Percentiles rank a stretch among this genome's conserved stretches.
phyloP scores from a whole-genome alignment of 139 green algal genomes.

The Chlamydomonas sphaeroides region DNA sequence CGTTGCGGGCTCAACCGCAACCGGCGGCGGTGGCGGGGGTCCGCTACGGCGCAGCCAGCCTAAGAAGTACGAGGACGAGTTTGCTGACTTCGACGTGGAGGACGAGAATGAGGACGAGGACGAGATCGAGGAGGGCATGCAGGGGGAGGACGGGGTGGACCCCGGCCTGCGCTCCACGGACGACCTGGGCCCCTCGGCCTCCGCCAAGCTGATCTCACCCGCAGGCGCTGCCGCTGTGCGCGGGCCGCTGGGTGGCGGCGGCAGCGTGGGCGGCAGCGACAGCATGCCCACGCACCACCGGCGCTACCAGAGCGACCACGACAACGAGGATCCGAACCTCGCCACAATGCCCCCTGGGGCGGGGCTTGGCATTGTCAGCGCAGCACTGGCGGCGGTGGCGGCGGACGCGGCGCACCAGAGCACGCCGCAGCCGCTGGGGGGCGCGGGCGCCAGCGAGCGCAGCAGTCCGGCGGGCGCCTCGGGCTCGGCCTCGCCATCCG shows the following conservation, averaged over 20 bases:
- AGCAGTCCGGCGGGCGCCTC: too few species aligned
- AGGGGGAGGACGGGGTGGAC: not conserved
- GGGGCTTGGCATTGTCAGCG: too few species aligned
- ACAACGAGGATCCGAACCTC: not conserved
- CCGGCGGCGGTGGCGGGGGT: not conserved
- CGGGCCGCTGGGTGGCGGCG: not conserved
- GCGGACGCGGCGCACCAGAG: too few species aligned
- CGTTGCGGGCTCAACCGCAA: too few species aligned
- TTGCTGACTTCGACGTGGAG: conserved; percentile 14
- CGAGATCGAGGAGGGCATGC: conserved; percentile 12
- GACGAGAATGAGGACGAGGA: not conserved
- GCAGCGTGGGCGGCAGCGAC: not conserved
- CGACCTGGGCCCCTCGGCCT: conserved; percentile 8
- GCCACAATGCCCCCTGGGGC: too few species aligned
- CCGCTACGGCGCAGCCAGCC: not conserved
- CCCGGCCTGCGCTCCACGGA: not conserved
- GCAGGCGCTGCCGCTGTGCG: not conserved
- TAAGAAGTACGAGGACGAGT: conserved; percentile 38
- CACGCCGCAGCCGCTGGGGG: too few species aligned
- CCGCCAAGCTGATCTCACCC: conserved; percentile 28
- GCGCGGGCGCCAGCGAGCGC: too few species aligned
- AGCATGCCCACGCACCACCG: conserved; percentile 5
- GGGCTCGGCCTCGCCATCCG: too few species aligned
- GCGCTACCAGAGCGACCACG: conserved; percentile 23
- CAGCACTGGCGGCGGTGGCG: too few species aligned